phyloP scores from a whole-genome alignment of 495 filamentous ascomycete species.

The Pseudomonodictys pantanalensis region DNA sequence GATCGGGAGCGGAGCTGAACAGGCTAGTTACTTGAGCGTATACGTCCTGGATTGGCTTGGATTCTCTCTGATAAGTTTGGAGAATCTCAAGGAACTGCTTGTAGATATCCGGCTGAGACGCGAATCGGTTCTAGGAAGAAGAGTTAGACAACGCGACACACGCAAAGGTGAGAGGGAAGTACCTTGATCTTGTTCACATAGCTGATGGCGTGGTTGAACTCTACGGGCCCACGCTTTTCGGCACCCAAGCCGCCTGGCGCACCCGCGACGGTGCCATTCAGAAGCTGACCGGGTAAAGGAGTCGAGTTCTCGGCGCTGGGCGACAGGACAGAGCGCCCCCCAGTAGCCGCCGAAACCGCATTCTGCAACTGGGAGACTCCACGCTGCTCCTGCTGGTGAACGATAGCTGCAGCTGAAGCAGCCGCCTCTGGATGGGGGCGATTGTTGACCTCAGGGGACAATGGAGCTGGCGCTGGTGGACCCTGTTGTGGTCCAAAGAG shows the following conservation, averaged over 20 bases:
- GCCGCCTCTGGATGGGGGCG: conserved; percentile 45
- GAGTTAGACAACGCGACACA: not conserved
- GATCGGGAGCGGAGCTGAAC: conserved; percentile 91
- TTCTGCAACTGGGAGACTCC: conserved; percentile 78
- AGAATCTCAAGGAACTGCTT: conserved; percentile 98
- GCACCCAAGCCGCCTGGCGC: conserved; percentile 56
- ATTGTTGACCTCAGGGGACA: conserved; percentile 46
- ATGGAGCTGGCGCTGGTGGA: conserved; percentile 29
- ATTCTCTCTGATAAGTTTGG: conserved; percentile 97
- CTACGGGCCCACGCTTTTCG: conserved; percentile 89
- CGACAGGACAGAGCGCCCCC: conserved; percentile 37
- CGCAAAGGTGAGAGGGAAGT: conserved; percentile 1
- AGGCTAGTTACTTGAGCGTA: conserved; percentile 95
- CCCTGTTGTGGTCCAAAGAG: conserved; percentile 38
- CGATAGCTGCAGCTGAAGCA: conserved; percentile 51
- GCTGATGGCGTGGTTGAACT: conserved; percentile 99
- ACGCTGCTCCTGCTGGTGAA: conserved; percentile 76
- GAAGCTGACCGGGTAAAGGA: conserved; percentile 44
- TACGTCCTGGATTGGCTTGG: conserved; percentile 97
- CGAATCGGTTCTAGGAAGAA: conserved; percentile 94
- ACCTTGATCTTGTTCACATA: conserved; percentile 99
- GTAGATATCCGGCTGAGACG: conserved; percentile 94
- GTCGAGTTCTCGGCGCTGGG: conserved; percentile 44
- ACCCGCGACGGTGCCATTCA: conserved; percentile 46
- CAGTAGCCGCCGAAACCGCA: conserved; percentile 62